A percentile compares a stretch with the other conserved stretches of the same genome.
Conservation (phyloP, 345 rosid genomes). For the Lepidium didymum region DNA sequence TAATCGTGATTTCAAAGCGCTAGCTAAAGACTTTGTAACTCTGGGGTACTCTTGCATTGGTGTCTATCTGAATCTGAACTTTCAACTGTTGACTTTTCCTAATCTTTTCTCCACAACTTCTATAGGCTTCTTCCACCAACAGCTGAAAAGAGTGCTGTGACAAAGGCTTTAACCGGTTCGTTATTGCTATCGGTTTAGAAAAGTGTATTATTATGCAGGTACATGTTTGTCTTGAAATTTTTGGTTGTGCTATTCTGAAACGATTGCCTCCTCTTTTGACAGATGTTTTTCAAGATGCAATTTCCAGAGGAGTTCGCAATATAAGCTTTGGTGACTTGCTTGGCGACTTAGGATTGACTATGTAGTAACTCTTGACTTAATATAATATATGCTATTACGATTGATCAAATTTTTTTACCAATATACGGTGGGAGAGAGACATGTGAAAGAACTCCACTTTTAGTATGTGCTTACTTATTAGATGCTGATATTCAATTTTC, state of each 20-base stretch:
- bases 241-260: neutral
- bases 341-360: conserved; percentile 83
- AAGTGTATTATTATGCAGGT: neutral
- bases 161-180: conserved; percentile 79
- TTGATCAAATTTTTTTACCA: neutral
- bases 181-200: conserved; percentile 8
- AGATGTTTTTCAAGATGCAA: conserved; percentile 85
- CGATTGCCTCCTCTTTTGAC: conserved; percentile 12
- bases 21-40: conserved; percentile 85
- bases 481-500: conserved; percentile 15
- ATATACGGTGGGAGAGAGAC: neutral
- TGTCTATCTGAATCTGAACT: conserved; percentile 18
- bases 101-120: conserved; percentile 15
- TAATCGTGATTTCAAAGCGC: conserved; percentile 82
- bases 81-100: conserved; percentile 16
- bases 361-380: conserved; percentile 38
- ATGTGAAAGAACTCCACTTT: neutral
- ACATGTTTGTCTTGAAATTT: neutral
- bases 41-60: conserved; percentile 58
- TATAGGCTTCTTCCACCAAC: conserved; percentile 89
- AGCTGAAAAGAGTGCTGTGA: conserved; percentile 69
- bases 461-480: neutral
- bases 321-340: conserved; percentile 89
- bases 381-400: neutral
- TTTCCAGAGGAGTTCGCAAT: conserved; percentile 73